Evolutionary conservation across 2,329 filamentous ascomycete species (phyloP).

Genomic region (Monosporascus sp.): DNA sequence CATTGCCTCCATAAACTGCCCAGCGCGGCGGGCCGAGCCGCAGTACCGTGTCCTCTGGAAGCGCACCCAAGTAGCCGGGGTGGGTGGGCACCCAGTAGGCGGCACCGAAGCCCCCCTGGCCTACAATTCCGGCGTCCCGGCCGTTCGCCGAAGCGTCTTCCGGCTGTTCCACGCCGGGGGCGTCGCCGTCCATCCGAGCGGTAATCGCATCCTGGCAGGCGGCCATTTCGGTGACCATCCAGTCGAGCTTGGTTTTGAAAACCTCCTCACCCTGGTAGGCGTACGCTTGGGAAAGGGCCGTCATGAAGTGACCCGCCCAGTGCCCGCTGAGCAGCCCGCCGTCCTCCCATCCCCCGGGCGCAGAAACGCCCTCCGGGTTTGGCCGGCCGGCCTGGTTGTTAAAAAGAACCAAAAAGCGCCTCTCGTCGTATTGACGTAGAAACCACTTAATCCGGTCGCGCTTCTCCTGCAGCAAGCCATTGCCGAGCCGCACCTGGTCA

Average conservation of each 20-base stretch:
- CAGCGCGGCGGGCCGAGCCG: constrained; percentile 28
- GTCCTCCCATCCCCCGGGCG: constrained; percentile 30
- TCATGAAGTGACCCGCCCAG: constrained; percentile 30
- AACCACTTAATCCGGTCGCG: constrained; percentile 27
- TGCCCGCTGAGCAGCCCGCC: constrained; percentile 29
- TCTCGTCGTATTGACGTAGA: constrained; percentile 23
- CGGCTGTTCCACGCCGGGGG: not conserved
- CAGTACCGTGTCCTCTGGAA: constrained; percentile 27
- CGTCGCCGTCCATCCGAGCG: constrained; percentile 16
- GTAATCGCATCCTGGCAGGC: constrained; percentile 27
- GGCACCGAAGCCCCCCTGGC: constrained; percentile 6
- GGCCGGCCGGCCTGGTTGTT: constrained; percentile 27
- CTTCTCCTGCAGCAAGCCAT: constrained; percentile 27
- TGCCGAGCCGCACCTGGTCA: constrained; percentile 25
- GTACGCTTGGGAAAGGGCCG: constrained; percentile 27
- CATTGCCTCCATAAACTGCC: constrained; percentile 25
- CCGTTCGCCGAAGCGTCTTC: constrained; percentile 12
- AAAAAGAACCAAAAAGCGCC: constrained; percentile 26
- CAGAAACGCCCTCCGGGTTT: constrained; percentile 18
- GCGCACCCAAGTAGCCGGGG: constrained; percentile 26
- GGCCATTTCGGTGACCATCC: constrained; percentile 27
- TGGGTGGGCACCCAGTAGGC: constrained; percentile 24
- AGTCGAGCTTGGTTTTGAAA: constrained; percentile 28
- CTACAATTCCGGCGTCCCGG: constrained; percentile 10
- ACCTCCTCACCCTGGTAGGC: constrained; percentile 24